Conservation (phyloP, 2,329 filamentous ascomycete genomes). For the Escovopsis sp. region DNA sequence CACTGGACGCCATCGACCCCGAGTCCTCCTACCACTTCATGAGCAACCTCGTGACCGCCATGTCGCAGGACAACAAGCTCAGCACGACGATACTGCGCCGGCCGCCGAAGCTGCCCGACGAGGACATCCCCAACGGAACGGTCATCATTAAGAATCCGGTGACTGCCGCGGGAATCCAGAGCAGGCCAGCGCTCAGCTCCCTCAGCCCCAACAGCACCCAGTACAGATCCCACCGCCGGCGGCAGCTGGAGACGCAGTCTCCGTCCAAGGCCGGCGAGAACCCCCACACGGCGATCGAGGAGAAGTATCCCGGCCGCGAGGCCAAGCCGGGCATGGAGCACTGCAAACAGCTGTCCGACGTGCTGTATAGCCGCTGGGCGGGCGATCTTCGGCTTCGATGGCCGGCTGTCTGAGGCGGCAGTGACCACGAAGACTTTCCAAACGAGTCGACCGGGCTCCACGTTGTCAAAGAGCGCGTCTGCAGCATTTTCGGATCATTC, state of each 20-base stretch:
- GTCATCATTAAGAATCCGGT: conserved; percentile 41
- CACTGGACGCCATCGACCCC: conserved; percentile 74
- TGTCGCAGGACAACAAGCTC: conserved; percentile 56
- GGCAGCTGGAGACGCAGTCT: conserved; percentile 33
- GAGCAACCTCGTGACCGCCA: conserved; percentile 58
- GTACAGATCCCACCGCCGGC: conserved; percentile 60
- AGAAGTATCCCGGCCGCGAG: conserved; percentile 40
- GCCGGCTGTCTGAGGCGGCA: conserved; percentile 26
- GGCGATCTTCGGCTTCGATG: conserved; percentile 65
- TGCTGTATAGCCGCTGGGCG: conserved; percentile 81
- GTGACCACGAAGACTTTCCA: neutral
- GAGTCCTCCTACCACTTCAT: conserved; percentile 82
- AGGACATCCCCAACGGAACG: conserved; percentile 37
- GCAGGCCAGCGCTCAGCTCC: conserved; percentile 62
- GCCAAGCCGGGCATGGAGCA: conserved; percentile 72
- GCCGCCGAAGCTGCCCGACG: conserved; percentile 24
- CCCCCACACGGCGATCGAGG: conserved; percentile 34
- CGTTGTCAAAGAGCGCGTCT: no score
- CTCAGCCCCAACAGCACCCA: conserved; percentile 83
- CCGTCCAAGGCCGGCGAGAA: conserved; percentile 29
- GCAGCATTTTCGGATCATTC: no score
- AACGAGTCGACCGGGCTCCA: conserved; percentile 2
- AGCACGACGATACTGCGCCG: conserved; percentile 31
- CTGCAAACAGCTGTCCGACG: conserved; percentile 74
- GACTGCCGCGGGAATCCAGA: conserved; percentile 11